Conservation (phyloP, 495 filamentous ascomycete species). For the Platismatia glauca region DNA sequence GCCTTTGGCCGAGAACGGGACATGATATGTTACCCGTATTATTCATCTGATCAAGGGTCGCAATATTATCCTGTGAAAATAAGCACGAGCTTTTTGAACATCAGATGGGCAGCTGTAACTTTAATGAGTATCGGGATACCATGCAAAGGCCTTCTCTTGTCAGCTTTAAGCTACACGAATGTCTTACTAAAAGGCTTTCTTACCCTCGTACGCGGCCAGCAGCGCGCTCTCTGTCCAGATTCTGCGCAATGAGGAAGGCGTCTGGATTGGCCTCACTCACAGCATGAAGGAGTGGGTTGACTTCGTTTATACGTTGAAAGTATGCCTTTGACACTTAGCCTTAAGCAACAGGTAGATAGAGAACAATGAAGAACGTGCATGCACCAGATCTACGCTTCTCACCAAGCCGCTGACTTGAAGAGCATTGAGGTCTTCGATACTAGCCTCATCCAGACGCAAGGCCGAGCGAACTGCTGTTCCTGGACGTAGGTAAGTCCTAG, state of each 20-base stretch:
- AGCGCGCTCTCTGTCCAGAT: slow-evolving; percentile 27
- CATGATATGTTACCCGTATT: slow-evolving; percentile 12
- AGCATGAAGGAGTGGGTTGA: slow-evolving; percentile 32
- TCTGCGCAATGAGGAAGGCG: slow-evolving; percentile 32
- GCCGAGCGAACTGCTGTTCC: slow-evolving; percentile 3
- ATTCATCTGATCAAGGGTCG: slow-evolving; percentile 25
- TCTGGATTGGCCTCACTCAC: slow-evolving; percentile 41
- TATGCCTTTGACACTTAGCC: slow-evolving; percentile 28
- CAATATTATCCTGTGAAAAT: slow-evolving; percentile 28
- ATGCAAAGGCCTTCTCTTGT: slow-evolving; percentile 25
- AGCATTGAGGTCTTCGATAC: slow-evolving; percentile 16
- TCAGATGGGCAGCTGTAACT: not conserved
- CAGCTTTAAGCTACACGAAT: not conserved
- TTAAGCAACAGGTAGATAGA: not conserved
- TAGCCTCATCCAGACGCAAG: slow-evolving; percentile 13
- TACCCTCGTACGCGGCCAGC: slow-evolving; percentile 19
- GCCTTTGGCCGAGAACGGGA: not conserved
- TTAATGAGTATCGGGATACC: slow-evolving; percentile 34
- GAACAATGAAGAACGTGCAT: slow-evolving; percentile 15
- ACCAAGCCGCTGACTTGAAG: slow-evolving; percentile 13
- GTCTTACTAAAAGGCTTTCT: not conserved
- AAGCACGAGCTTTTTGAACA: not conserved
- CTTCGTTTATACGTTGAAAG: slow-evolving; percentile 34
- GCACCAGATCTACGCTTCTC: slow-evolving; percentile 23
- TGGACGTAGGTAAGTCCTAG: slow-evolving; percentile 13